Conservation (phyloP, 1,284 basidiomycete genomes). For the Apiotrichum gamsii region DNA sequence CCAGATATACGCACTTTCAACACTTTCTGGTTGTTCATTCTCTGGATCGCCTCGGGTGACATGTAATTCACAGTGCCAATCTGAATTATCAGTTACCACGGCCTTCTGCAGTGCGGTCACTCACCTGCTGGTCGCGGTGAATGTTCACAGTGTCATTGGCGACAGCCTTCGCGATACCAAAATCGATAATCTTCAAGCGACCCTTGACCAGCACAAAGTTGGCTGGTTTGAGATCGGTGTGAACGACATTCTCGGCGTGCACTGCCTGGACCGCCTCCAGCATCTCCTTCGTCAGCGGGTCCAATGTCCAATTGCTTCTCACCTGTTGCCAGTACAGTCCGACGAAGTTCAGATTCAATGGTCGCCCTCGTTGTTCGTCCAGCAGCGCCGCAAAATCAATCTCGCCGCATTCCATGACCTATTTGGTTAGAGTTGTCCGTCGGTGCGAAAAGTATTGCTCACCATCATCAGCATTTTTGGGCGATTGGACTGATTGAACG, state of each 20-base stretch:
- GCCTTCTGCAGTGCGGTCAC: constrained; percentile 5
- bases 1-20: constrained; percentile 35
- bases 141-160: constrained; percentile 97
- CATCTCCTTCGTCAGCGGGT: constrained; percentile 57
- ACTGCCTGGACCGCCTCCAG: constrained; percentile 90
- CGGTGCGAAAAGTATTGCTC: constrained; percentile 14
- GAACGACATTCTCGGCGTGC: constrained; percentile 92
- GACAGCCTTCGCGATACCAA: constrained; percentile 94
- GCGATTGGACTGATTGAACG: constrained; percentile 56
- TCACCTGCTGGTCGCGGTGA: constrained; percentile 82
- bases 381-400: constrained; percentile 75
- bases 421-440: constrained; percentile 7
- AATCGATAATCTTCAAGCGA: constrained; percentile 89
- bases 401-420: constrained; percentile 89
- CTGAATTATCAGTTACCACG: constrained; percentile 48
- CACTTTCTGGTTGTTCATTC: constrained; percentile 47
- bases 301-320: constrained; percentile 17
- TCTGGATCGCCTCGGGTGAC: constrained; percentile 85
- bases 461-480: constrained; percentile 67
- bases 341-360: constrained; percentile 83
- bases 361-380: constrained; percentile 70
- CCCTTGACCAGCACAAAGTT: constrained; percentile 93
- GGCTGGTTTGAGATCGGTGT: constrained; percentile 91
- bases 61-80: constrained; percentile 94
- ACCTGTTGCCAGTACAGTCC: constrained; percentile 94